Evolutionary conservation across 176 grass and related monocot species (phyloP).

Genomic region (Triticum aestivum): DNA sequence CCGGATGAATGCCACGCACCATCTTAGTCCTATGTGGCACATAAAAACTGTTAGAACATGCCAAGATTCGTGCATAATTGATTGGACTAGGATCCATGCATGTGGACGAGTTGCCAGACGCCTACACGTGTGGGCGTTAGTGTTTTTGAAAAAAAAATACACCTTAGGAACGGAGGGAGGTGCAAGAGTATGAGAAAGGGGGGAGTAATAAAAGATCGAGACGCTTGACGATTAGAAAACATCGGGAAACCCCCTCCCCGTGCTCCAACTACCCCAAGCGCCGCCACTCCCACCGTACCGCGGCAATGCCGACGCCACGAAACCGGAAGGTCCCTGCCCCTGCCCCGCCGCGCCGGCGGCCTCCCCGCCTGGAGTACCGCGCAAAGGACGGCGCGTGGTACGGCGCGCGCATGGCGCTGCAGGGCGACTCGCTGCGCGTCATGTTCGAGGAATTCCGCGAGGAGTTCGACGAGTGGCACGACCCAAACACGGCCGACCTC

Average conservation of each 20-base stretch:
- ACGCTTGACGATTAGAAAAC: neutral
- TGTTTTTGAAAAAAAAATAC: too few relatives aligned
- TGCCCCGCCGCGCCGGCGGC: neutral
- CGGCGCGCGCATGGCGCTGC: slow-evolving; percentile 24
- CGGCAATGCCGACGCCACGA: neutral
- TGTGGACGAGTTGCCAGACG: too few relatives aligned
- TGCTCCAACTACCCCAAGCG: neutral
- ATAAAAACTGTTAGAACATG: too few relatives aligned
- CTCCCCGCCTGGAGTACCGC: slow-evolving; percentile 25
- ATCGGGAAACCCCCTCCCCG: neutral
- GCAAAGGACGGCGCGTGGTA: slow-evolving; percentile 50
- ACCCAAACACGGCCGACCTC: neutral
- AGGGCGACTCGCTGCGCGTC: slow-evolving; percentile 34
- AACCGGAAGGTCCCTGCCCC: neutral
- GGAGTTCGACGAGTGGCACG: slow-evolving; percentile 41
- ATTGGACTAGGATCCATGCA: too few relatives aligned
- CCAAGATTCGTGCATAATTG: too few relatives aligned
- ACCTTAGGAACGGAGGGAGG: too few relatives aligned
- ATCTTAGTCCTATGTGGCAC: too few relatives aligned
- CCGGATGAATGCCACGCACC: too few relatives aligned
- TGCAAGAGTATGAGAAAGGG: too few relatives aligned
- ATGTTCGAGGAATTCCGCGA: slow-evolving; percentile 46
- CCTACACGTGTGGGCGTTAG: too few relatives aligned
- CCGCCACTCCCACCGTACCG: neutral
- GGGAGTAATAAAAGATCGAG: too few relatives aligned